phyloP scores from a whole-genome alignment of 805 yeast species.

The Priceomyces fermenticarens region DNA sequence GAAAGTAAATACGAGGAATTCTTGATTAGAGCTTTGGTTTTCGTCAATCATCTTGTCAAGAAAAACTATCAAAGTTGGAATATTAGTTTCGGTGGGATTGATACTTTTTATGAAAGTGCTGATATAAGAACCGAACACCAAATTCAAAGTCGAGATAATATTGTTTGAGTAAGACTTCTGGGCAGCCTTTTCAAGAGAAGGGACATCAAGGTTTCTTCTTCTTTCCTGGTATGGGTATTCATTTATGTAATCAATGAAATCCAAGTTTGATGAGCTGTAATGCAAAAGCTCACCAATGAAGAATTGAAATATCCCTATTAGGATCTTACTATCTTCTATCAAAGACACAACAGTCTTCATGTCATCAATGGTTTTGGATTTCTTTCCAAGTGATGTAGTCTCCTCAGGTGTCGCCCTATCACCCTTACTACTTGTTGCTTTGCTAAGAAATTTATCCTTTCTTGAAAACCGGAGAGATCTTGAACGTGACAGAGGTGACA shows the following conservation, averaged over 20 bases:
- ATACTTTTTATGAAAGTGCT: conserved; percentile 32
- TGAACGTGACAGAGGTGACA: conserved; percentile 19
- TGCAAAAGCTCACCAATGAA: conserved; percentile 43
- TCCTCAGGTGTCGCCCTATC: conserved; percentile 4
- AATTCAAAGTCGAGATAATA: conserved; percentile 42
- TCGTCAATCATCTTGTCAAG: conserved; percentile 26
- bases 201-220: conserved; percentile 7
- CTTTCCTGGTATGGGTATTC: conserved; percentile 29
- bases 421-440: conserved; percentile 5
- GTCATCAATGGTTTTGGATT: conserved; percentile 24
- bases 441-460: conserved; percentile 23
- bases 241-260: conserved; percentile 27
- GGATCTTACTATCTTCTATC: conserved; percentile 32
- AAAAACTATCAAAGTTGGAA: conserved; percentile 31
- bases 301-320: conserved; percentile 35
- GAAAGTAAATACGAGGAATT: conserved; percentile 49
- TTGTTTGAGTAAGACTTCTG: conserved; percentile 45
- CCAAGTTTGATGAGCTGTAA: conserved; percentile 27
- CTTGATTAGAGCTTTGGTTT: conserved; percentile 58
- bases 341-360: conserved; percentile 30
- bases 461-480: conserved; percentile 29
- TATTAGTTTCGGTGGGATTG: conserved; percentile 33
- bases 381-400: conserved; percentile 9
- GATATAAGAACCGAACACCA: conserved; percentile 43
- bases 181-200: conserved; percentile 27